A percentile compares a stretch with the other conserved stretches of the same genome.
These are phyloP conservation scores for Talaromyces sp. DNA, from an alignment of 2,329 filamentous ascomycete genomes.

Conservation along the genomic window DNA sequence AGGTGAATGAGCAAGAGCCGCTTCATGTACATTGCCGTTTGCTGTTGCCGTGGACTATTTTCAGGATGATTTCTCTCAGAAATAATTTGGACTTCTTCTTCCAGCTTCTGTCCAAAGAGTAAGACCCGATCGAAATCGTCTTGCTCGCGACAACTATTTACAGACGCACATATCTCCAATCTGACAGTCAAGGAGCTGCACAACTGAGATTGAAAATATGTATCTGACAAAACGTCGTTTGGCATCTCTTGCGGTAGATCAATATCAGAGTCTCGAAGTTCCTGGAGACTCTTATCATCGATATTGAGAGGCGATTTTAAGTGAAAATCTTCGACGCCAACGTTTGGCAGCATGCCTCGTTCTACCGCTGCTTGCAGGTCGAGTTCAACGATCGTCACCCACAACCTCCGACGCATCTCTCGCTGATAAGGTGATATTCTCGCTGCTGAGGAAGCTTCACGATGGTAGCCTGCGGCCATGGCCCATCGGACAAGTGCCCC, in stretches of 20 bases:
- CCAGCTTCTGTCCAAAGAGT: constrained; percentile 25
- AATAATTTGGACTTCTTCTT: constrained; percentile 13
- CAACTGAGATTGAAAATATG: constrained; percentile 33
- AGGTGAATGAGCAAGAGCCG: neutral
- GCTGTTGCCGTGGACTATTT: constrained; percentile 7
- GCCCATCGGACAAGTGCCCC: constrained; percentile 52
- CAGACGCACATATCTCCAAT: constrained; percentile 22
- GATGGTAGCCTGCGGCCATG: constrained; percentile 54
- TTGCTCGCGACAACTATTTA: constrained; percentile 24
- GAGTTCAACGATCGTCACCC: constrained; percentile 56
- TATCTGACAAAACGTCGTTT: constrained; percentile 32
- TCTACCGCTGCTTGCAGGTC: constrained; percentile 57
- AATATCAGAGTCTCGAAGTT: constrained; percentile 19
- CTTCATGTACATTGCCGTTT: neutral
- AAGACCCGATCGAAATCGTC: constrained; percentile 22
- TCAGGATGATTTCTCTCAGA: neutral
- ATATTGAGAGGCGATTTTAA: constrained; percentile 50
- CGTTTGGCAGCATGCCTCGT: constrained; percentile 51
- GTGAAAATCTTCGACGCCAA: constrained; percentile 47
- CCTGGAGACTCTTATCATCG: constrained; percentile 49
- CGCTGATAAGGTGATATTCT: constrained; percentile 40
- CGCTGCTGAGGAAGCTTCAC: constrained; percentile 33
- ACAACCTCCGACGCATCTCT: constrained; percentile 53
- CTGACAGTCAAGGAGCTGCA: constrained; percentile 24
- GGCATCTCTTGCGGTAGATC: constrained; percentile 30